Evolutionary conservation across 331 rosid species (phyloP).

Genomic region (Stylosanthes scabra): DNA sequence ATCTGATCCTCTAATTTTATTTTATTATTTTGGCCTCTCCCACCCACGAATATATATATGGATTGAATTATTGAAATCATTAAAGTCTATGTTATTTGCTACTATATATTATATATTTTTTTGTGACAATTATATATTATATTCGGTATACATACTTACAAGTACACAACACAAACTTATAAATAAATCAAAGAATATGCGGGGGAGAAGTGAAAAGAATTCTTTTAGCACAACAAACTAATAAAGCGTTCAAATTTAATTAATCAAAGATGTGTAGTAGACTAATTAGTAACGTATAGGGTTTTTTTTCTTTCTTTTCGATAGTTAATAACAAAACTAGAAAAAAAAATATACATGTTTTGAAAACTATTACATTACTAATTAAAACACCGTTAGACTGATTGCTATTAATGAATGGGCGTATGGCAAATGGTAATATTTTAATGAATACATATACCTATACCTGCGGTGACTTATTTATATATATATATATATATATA

Average conservation of each 20-base stretch:
- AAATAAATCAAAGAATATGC: background rate
- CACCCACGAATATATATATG: constrained; percentile 35
- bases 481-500: too few species aligned
- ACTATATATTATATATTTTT: background rate
- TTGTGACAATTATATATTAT: background rate
- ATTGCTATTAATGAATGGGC: too few species aligned
- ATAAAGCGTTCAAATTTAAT: background rate
- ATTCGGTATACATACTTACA: background rate
- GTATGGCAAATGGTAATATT: background rate
- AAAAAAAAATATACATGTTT: background rate
- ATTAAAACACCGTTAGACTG: background rate
- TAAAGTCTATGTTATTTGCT: constrained; percentile 3
- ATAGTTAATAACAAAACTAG: background rate
- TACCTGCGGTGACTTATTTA: too few species aligned
- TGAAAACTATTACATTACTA: background rate
- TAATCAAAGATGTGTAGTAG: too few species aligned
- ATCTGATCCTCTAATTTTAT: constrained; percentile 29
- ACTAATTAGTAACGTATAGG: too few species aligned
- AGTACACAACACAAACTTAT: background rate
- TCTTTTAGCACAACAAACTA: background rate
- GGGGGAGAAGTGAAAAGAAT: background rate
- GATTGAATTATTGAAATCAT: constrained; percentile 24
- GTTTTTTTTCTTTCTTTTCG: background rate
- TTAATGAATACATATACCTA: background rate
- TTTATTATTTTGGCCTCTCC: constrained; percentile 20